A percentile compares a stretch with the other conserved stretches of the same genome.
These are phyloP conservation scores for Hypoxylon sp. DNA, from an alignment of 2,329 filamentous ascomycete genomes.

Conservation along the genomic window DNA sequence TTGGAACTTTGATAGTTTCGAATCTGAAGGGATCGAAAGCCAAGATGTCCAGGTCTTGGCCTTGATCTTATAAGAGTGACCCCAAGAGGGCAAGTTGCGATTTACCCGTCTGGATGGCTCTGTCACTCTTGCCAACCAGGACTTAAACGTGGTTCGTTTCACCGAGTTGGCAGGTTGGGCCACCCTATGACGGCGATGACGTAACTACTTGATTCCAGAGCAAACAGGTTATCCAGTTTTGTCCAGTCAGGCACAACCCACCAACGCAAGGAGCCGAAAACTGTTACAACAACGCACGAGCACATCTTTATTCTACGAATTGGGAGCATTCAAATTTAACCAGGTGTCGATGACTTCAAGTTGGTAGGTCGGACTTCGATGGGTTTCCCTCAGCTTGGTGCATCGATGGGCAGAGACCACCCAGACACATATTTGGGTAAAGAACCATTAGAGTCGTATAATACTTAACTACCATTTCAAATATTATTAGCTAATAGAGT, in stretches of 20 bases:
- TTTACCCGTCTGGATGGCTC: constrained; percentile 15
- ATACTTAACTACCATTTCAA: not conserved
- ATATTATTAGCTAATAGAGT: not conserved
- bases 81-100: not conserved
- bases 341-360: not conserved
- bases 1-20: not conserved
- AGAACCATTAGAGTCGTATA: not conserved
- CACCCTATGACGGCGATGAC: constrained; percentile 32
- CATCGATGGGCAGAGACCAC: not conserved
- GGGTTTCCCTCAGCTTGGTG: not conserved
- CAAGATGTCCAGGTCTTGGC: constrained; percentile 15
- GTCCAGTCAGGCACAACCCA: not conserved
- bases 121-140: not conserved
- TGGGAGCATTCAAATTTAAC: no score
- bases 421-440: not conserved
- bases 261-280: not conserved
- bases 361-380: not conserved
- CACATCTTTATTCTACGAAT: not conserved
- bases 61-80: not conserved
- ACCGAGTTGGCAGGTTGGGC: constrained; percentile 20
- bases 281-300: not conserved
- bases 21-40: not conserved
- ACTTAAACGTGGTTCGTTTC: not conserved
- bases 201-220: constrained; percentile 12
- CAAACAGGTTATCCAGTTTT: constrained; percentile 16